phyloP scores from a whole-genome alignment of 129 eudicot species.

The Artemisia argyi region DNA sequence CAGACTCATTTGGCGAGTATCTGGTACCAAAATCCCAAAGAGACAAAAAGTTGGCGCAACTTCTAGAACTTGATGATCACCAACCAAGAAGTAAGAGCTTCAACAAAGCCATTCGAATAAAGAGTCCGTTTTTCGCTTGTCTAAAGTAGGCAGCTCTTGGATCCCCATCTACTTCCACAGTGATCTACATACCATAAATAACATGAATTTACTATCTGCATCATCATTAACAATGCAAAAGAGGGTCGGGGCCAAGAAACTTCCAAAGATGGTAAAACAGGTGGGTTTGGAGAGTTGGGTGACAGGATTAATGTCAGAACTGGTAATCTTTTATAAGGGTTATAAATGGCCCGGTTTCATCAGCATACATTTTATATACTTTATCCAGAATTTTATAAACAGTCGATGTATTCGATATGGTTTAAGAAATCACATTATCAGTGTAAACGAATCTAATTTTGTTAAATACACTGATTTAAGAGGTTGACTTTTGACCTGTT shows the following conservation, averaged over 20 bases:
- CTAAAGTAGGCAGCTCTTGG: constrained; percentile 98
- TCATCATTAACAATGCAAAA: not conserved
- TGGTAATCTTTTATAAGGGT: too few species aligned
- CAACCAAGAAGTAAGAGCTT: constrained; percentile 95
- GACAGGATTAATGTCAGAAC: too few species aligned
- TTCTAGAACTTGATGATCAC: constrained; percentile 37
- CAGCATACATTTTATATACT: too few species aligned
- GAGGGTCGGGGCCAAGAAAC: too few species aligned
- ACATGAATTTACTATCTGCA: not conserved
- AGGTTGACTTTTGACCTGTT: too few species aligned
- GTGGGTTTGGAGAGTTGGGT: not conserved
- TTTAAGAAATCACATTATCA: too few species aligned
- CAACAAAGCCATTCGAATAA: constrained; percentile 90
- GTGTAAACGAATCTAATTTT: too few species aligned
- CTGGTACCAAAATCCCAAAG: not conserved
- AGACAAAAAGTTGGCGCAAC: constrained; percentile 4
- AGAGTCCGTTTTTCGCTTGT: constrained; percentile 96
- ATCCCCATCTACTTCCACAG: constrained; percentile 91
- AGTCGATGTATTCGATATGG: too few species aligned
- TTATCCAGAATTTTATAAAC: too few species aligned
- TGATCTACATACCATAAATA: constrained; percentile 48
- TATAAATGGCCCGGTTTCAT: too few species aligned
- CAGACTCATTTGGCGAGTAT: not conserved
- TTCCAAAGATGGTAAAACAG: not conserved
- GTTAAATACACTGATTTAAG: too few species aligned